phyloP scores from a whole-genome alignment of 2,329 filamentous ascomycete genomes.

The Fusarium begoniae region DNA sequence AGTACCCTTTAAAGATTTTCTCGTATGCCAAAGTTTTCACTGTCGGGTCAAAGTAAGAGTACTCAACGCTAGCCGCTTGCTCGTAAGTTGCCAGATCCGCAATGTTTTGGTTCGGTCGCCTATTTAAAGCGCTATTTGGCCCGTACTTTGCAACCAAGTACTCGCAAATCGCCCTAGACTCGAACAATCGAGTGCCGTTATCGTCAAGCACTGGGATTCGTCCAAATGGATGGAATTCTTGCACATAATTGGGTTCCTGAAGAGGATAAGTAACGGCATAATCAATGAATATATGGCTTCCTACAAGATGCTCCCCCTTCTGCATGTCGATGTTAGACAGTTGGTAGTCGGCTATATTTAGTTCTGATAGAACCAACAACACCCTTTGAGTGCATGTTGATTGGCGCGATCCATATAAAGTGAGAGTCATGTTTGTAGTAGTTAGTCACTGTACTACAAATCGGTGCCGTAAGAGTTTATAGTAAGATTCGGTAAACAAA shows the following conservation, averaged over 20 bases:
- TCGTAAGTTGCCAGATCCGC: background rate
- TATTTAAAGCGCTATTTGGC: rapidly evolving
- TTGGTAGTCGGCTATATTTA: background rate
- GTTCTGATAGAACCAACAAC: background rate
- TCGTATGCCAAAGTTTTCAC: background rate
- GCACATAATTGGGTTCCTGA: background rate
- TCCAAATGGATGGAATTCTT: background rate
- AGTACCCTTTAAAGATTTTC: background rate
- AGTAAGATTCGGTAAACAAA: rapidly evolving
- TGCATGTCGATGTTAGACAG: background rate
- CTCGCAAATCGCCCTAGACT: background rate
- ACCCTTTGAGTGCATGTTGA: background rate
- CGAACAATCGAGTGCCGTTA: background rate
- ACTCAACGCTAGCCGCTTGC: background rate
- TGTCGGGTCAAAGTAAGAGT: background rate
- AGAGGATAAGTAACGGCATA: background rate
- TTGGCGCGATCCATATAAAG: background rate
- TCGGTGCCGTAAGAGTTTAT: background rate
- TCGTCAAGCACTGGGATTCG: background rate
- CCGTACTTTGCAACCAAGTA: background rate
- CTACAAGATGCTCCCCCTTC: background rate
- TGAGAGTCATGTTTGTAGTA: background rate
- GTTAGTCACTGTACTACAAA: background rate
- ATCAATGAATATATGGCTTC: too few species aligned
- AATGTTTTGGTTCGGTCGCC: background rate